These are phyloP conservation scores for Sporobolomyces roseus DNA, from an alignment of 768 basidiomycete species.

Conservation along the genomic window DNA sequence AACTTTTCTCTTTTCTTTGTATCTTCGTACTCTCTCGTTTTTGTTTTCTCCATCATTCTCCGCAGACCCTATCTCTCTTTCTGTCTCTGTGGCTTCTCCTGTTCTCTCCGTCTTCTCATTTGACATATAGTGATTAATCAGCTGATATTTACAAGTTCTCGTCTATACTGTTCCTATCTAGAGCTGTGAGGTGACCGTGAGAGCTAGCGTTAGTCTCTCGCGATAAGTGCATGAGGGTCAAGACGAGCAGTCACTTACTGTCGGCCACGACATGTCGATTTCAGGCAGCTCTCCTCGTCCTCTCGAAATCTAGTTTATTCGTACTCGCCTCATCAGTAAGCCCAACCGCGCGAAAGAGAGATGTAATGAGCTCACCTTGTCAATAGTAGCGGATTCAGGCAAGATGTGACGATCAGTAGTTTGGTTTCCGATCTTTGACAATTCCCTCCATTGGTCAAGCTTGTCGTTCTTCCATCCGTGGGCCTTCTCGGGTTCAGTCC, in stretches of 20 bases:
- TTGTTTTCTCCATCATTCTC: neutral
- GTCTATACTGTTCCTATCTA: too few relatives aligned
- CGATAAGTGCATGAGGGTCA: neutral
- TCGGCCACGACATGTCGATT: conserved; percentile 36
- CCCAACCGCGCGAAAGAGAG: neutral
- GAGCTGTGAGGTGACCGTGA: too few relatives aligned
- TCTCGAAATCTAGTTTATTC: conserved; percentile 17
- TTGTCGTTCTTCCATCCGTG: conserved; percentile 34
- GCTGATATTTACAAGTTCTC: neutral
- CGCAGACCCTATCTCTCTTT: neutral
- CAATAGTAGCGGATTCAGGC: conserved; percentile 30
- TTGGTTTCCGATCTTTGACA: conserved; percentile 9
- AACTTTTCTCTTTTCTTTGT: neutral
- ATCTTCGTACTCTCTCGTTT: neutral
- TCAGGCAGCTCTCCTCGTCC: conserved; percentile 17
- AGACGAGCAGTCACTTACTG: neutral
- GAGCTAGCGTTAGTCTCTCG: too few relatives aligned
- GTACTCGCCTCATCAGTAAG: too few relatives aligned
- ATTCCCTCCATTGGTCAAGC: conserved; percentile 26
- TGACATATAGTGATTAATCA: too few relatives aligned
- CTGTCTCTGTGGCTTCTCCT: neutral
- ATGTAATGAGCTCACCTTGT: conserved; percentile 17
- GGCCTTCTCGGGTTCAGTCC: conserved; percentile 21
- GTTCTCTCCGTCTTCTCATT: too few relatives aligned
- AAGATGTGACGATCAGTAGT: conserved; percentile 10